Base-by-base conservation (phyloP, 2,329 filamentous ascomycete species). In the Davidsoniella eucalypti region DNA sequence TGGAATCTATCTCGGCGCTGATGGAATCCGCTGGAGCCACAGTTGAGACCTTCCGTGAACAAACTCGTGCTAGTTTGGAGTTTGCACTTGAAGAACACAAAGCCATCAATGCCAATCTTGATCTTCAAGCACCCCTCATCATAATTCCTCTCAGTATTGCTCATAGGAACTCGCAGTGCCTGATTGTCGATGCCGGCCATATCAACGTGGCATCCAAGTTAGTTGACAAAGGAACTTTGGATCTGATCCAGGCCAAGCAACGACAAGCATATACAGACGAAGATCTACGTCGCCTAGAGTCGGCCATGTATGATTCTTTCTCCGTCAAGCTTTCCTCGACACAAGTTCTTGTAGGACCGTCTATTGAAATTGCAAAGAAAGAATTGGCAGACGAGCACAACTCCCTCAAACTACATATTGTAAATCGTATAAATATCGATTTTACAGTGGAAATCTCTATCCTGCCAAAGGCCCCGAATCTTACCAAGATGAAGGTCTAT, bases 61-160 rank as follows among this genome's bases (percentile, higher is more conserved):
- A 98, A 66, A 98, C 93, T 4, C 78, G 93, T 61, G 90, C 92
- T 46, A 90, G 92, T 23, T 75, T 99, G 33, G 88, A 98, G 64
- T 98, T 95, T 65, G 93, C 92, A 0, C 69, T 99, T 2, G 84
- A 95, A 59, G 93, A 98, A 61, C 92, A 98, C 71, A 96, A 94
- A 69, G 96, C 92, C 2, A 82, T 98, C 61, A 94, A 98, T 59
- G 90, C 90, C 12, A 87, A 96, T 58, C 72, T 99, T 41, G 92
- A 98, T 63, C 76, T 98, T 10, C 88, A 95, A 61, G 92, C 92
- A 0, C 92, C 92, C 36, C 76, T 99, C 1, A 93, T 99, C 57
- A 96, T 99, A 55, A 78, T 98, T 8, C 92, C 92, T 0, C 87
- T 96, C 61, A 94, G 84, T 59, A 92, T 98, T 52, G 90, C 82